Base-by-base conservation (phyloP, 139 green algal genomes). In the Pycnococcus provasolii region DNA sequence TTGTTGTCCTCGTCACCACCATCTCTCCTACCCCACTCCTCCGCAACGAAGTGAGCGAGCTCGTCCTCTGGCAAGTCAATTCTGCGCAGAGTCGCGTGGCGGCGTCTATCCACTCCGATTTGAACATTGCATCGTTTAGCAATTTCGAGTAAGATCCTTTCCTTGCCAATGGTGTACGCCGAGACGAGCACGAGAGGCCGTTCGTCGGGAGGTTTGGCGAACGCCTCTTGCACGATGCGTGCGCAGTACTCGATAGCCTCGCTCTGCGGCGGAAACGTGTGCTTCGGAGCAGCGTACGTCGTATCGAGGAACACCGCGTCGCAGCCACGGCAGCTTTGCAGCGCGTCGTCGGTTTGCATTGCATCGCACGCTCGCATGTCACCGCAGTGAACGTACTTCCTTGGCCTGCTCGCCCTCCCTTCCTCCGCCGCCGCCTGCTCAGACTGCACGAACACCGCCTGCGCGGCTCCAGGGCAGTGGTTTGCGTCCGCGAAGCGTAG, bases 141-240 rank as follows among this genome's bases (percentile, higher is more conserved):
- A 6, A 73, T 51, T 4, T 67, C 62, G 3, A 40, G 39, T 13
- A 79, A 58, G 44, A 79, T 73, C 44, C 69, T 67, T 37, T 79
- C 73, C 45, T 79, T 79, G 15, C 73, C 73, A 9, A 79, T 79
- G 41, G 67, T 60, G 53, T 79, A 79, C 39, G 73, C 74, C 6
- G 73, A 51, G 8, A 79, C 5, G n/a, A 79, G 59, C 3, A 77
- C 52, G 3, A 79, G 60, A n/a, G 72, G n/a, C 2, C 26, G 68
- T 59, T 39, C 4, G 7, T 52, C 53, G n/a, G 41, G n/a, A 9
- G 55, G 55, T 40, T 62, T 26, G n/a, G 55, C 55, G 6, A 62
- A 9, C n/a, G n/a, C 55, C 55, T 40, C 26, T 26, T 26, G 55
- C 55, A 8, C 55, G 0, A 62, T 42, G n/a, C 26, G 26, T n/a